These are phyloP conservation scores for Salix viminalis DNA, from an alignment of 345 rosid genomes.

Conservation along the genomic window DNA sequence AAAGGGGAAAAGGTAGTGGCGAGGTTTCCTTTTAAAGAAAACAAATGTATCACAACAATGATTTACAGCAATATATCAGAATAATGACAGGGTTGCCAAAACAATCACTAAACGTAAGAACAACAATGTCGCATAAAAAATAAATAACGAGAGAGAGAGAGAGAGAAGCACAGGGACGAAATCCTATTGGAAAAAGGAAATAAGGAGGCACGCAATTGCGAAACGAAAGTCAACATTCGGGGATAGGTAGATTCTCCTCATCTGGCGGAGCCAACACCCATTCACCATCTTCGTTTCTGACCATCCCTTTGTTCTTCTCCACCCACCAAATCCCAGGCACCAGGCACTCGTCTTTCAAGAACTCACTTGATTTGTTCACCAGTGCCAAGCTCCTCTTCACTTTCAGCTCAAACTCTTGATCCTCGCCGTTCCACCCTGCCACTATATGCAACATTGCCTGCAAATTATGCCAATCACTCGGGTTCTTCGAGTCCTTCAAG, in stretches of 20 bases:
- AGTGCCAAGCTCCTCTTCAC: slow-evolving; percentile 80
- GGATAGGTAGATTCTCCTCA: slow-evolving; percentile 65
- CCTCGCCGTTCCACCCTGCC: slow-evolving; percentile 79
- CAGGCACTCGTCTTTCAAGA: slow-evolving; percentile 62
- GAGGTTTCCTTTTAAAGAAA: no score
- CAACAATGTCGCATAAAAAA: no score
- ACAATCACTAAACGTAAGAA: no score
- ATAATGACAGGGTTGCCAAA: no score
- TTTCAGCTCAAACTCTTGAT: slow-evolving; percentile 51
- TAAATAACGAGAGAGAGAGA: no score
- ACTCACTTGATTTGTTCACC: slow-evolving; percentile 73
- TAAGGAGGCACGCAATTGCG: no score
- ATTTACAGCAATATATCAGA: no score
- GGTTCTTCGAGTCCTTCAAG: slow-evolving; percentile 62
- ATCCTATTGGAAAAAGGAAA: no score
- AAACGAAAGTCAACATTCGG: slow-evolving; percentile 33
- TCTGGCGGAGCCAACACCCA: slow-evolving; percentile 49
- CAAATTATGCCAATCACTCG: slow-evolving; percentile 87
- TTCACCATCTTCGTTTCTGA: slow-evolving; percentile 50
- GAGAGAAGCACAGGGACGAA: no score
- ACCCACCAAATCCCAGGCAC: slow-evolving; percentile 90
- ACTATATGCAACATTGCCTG: slow-evolving; percentile 78
- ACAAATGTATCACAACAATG: no score
- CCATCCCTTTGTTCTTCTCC: slow-evolving; percentile 81
- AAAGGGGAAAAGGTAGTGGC: no score